Evolutionary conservation across 768 basidiomycete genomes (phyloP).

Genomic region (Boletellus sp.): DNA sequence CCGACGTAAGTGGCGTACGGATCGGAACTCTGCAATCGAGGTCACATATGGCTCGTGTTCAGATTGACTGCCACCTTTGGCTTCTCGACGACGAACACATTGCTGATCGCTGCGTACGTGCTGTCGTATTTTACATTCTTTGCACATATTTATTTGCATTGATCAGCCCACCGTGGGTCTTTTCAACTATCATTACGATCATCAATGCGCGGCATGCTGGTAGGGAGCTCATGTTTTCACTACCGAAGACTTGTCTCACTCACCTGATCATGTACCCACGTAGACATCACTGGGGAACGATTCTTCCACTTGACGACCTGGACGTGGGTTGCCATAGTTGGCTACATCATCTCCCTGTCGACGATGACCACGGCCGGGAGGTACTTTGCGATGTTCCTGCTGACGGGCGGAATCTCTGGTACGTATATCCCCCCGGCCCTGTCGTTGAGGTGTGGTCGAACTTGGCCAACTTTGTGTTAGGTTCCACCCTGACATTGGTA

Average conservation of each 20-base stretch:
- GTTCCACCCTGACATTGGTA: constrained; percentile 11
- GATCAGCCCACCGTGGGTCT: constrained; percentile 58
- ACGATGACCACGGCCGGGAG: constrained; percentile 49
- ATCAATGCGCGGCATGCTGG: constrained; percentile 58
- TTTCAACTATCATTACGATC: constrained; percentile 46
- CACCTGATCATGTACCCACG: neutral
- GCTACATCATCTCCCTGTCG: constrained; percentile 56
- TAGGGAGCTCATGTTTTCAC: constrained; percentile 10
- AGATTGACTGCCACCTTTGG: constrained; percentile 61
- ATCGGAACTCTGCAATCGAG: neutral
- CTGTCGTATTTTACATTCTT: neutral
- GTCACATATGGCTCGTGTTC: neutral
- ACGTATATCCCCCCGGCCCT: no score
- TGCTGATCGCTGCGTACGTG: constrained; percentile 59
- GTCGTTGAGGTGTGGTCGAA: no score
- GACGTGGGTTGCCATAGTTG: constrained; percentile 52
- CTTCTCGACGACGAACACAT: constrained; percentile 54
- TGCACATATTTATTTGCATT: neutral
- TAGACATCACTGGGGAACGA: constrained; percentile 56
- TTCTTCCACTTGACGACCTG: constrained; percentile 11
- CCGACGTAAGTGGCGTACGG: constrained; percentile 36
- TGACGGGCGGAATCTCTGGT: constrained; percentile 43
- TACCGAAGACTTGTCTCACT: neutral
- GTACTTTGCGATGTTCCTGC: constrained; percentile 61
- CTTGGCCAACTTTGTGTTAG: no score